Conservation (phyloP, 441 rosid genomes). For the Adansonia rubrostipa region DNA sequence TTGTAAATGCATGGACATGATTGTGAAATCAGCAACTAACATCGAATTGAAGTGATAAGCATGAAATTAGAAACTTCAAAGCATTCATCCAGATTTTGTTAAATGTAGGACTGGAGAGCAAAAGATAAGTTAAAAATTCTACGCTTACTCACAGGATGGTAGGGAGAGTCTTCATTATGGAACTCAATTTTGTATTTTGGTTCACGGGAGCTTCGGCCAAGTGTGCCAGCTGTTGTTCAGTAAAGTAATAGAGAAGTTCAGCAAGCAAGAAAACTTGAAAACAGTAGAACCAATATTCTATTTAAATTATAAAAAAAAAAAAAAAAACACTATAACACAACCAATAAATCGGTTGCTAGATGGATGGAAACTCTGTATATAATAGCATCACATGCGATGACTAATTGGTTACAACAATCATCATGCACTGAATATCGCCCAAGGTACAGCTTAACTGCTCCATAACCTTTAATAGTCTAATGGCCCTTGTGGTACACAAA, state of each 20-base stretch:
- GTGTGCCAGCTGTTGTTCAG: slow-evolving; percentile 59
- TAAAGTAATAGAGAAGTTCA: neutral
- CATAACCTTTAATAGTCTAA: neutral
- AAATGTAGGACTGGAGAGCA: neutral
- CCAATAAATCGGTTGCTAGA: neutral
- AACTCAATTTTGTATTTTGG: slow-evolving; percentile 81
- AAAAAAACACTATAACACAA: neutral
- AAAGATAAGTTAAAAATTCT: neutral
- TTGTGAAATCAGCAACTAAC: neutral
- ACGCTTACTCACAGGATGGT: slow-evolving; percentile 67
- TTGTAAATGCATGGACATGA: neutral
- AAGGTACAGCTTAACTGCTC: too few relatives aligned
- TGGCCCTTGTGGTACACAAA: neutral
- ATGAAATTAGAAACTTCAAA: neutral
- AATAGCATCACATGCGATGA: neutral
- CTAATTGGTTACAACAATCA: slow-evolving; percentile 10
- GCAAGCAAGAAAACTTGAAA: slow-evolving; percentile 1
- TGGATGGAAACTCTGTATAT: neutral
- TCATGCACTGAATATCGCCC: too few relatives aligned
- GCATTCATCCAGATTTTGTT: neutral
- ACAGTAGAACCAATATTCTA: slow-evolving; percentile 7
- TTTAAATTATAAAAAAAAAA: neutral
- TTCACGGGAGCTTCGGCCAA: slow-evolving; percentile 73
- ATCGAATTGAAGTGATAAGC: neutral
- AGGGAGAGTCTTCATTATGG: slow-evolving; percentile 69